Percentiles rank a stretch among this genome's conserved stretches.
These are phyloP conservation scores for Wickerhamomyces rabaulensis DNA, from an alignment of 805 yeast species.

Conservation along the genomic window DNA sequence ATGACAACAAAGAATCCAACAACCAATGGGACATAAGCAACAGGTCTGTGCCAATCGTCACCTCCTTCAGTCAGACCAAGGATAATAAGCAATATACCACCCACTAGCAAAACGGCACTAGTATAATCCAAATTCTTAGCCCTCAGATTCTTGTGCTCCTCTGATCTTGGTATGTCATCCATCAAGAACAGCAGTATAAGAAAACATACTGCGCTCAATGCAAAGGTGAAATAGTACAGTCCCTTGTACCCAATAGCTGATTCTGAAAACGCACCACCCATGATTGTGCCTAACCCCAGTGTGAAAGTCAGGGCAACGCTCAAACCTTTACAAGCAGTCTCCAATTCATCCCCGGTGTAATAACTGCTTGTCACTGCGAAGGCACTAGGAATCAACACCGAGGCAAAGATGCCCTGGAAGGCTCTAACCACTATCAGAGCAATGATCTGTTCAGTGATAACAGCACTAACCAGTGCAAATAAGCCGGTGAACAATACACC, in stretches of 20 bases:
- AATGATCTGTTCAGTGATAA: constrained; percentile 27
- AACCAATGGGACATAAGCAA: constrained; percentile 35
- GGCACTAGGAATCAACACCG: constrained; percentile 34
- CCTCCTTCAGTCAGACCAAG: constrained; percentile 44
- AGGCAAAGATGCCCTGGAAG: constrained; percentile 39
- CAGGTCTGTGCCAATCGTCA: constrained; percentile 34
- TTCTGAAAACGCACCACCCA: constrained; percentile 41
- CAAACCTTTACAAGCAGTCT: constrained; percentile 23
- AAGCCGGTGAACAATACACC: constrained; percentile 24
- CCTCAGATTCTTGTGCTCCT: constrained; percentile 13
- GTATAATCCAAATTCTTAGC: constrained; percentile 30
- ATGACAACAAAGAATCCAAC: constrained; percentile 31
- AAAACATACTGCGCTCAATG: constrained; percentile 18
- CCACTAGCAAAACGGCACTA: constrained; percentile 29
- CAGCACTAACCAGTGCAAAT: constrained; percentile 30
- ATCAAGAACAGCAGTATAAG: constrained; percentile 25
- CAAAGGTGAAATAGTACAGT: constrained; percentile 34
- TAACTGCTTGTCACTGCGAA: constrained; percentile 29
- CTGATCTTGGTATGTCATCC: constrained; percentile 25
- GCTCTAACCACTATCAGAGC: constrained; percentile 39
- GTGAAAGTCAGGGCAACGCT: constrained; percentile 24
- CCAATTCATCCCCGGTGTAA: constrained; percentile 25
- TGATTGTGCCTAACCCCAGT: constrained; percentile 35
- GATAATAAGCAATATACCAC: constrained; percentile 33
- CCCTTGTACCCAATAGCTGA: constrained; percentile 35